These are phyloP conservation scores for Byssochlamys sp. DNA, from an alignment of 2,329 filamentous ascomycete genomes.

Conservation along the genomic window DNA sequence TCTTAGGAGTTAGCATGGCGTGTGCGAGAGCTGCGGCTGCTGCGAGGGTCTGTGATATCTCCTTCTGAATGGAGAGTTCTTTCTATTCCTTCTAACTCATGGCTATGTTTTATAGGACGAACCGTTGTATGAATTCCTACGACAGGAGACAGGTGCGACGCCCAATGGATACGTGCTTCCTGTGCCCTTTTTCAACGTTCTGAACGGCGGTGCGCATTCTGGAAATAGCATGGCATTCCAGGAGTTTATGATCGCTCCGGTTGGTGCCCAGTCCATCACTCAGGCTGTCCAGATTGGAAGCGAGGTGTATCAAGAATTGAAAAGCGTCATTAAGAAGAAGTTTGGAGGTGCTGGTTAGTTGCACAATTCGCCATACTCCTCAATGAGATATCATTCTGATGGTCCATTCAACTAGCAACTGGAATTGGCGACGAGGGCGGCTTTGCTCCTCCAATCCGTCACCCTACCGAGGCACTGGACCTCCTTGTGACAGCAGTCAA, in stretches of 20 bases:
- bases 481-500: constrained; percentile 20
- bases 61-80: not conserved
- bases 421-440: constrained; percentile 30
- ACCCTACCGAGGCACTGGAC: constrained; percentile 26
- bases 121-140: constrained; percentile 50
- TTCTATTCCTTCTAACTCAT: not conserved
- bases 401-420: constrained; percentile 11
- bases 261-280: constrained; percentile 4
- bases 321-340: constrained; percentile 19
- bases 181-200: constrained; percentile 50
- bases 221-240: constrained; percentile 45
- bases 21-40: constrained; percentile 50
- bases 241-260: constrained; percentile 12
- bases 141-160: constrained; percentile 40
- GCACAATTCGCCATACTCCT: not conserved
- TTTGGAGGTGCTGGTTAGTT: constrained; percentile 19
- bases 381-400: not conserved
- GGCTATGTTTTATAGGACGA: constrained; percentile 27
- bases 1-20: constrained; percentile 52
- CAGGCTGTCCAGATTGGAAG: constrained; percentile 19
- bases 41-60: constrained; percentile 30
- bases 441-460: constrained; percentile 27
- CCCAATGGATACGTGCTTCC: constrained; percentile 48
- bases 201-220: constrained; percentile 42
- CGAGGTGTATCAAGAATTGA: constrained; percentile 26